Percentiles rank a stretch among this genome's conserved stretches.
These are phyloP conservation scores for Rhizopus sp. DNA, from an alignment of 371 early-diverging fungal species.

Conservation along the genomic window DNA sequence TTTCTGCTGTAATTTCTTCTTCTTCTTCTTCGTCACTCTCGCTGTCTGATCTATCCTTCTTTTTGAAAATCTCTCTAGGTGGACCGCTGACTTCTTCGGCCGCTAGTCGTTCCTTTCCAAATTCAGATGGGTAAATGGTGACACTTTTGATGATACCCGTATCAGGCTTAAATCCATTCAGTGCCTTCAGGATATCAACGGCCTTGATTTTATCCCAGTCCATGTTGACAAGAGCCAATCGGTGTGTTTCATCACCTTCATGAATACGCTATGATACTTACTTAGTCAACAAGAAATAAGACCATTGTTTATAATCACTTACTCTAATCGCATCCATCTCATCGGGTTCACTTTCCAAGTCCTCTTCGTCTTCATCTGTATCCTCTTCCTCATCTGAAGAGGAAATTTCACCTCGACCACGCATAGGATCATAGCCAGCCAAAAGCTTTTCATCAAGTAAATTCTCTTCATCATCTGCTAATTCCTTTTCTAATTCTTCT, in stretches of 20 bases:
- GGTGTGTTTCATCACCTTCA: slow-evolving; percentile 81
- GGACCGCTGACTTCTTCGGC: slow-evolving; percentile 81
- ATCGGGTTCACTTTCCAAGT: slow-evolving; percentile 57
- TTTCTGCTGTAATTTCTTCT: slow-evolving; percentile 52
- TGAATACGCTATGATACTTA: slow-evolving; percentile 56
- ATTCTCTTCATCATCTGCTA: slow-evolving; percentile 51
- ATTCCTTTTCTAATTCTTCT: slow-evolving; percentile 48
- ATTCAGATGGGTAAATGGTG: slow-evolving; percentile 91
- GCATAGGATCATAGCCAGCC: slow-evolving; percentile 74
- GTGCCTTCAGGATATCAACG: slow-evolving; percentile 84
- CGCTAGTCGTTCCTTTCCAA: slow-evolving; percentile 90
- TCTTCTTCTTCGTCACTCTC: slow-evolving; percentile 49
- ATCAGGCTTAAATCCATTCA: slow-evolving; percentile 84
- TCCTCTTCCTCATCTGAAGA: slow-evolving; percentile 60
- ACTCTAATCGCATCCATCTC: slow-evolving; percentile 36
- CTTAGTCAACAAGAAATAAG: slow-evolving; percentile 12
- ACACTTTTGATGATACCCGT: slow-evolving; percentile 77
- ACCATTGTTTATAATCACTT: not conserved
- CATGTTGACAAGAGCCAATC: slow-evolving; percentile 94
- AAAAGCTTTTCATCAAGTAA: slow-evolving; percentile 29
- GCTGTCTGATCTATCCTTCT: slow-evolving; percentile 22
- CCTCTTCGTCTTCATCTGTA: slow-evolving; percentile 50
- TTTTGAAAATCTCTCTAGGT: slow-evolving; percentile 75
- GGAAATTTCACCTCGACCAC: slow-evolving; percentile 78
- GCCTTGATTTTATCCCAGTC: slow-evolving; percentile 95